These are phyloP conservation scores for Saccharomyces cerevisiae DNA, from an alignment of 805 yeast genomes.

Conservation along the genomic window DNA sequence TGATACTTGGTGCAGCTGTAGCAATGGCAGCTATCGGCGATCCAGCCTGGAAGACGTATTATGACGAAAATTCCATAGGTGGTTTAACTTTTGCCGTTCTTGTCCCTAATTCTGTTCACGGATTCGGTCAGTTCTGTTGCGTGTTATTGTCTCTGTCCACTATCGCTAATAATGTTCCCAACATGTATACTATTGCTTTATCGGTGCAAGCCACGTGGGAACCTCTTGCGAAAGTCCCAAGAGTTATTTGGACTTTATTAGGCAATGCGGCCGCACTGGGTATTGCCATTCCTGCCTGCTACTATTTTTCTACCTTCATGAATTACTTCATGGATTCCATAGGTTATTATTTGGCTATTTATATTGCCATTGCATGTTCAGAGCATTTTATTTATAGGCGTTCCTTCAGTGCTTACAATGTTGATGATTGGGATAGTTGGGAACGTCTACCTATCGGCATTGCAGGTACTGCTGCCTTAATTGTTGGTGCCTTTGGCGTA, in stretches of 20 bases:
- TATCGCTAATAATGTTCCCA: constrained; percentile 86
- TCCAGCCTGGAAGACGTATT: constrained; percentile 40
- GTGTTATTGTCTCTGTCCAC: constrained; percentile 80
- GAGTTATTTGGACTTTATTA: constrained; percentile 70
- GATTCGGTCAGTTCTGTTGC: constrained; percentile 84
- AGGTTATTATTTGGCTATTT: constrained; percentile 85
- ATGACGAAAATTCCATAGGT: constrained; percentile 54
- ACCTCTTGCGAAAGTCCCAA: constrained; percentile 64
- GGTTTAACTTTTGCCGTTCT: constrained; percentile 76
- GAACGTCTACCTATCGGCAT: constrained; percentile 60
- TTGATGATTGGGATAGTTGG: constrained; percentile 51
- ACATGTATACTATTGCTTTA: constrained; percentile 83
- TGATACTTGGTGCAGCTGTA: constrained; percentile 84
- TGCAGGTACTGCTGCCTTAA: constrained; percentile 72
- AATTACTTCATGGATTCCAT: constrained; percentile 83
- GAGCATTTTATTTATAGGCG: constrained; percentile 78
- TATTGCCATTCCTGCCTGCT: constrained; percentile 82
- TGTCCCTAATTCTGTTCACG: constrained; percentile 72
- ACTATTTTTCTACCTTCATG: constrained; percentile 64
- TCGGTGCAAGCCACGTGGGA: constrained; percentile 82
- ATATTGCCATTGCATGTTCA: constrained; percentile 62
- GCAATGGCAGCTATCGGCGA: constrained; percentile 53
- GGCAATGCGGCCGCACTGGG: constrained; percentile 76
- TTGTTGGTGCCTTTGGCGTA: constrained; percentile 79
- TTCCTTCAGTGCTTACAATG: constrained; percentile 46